phyloP scores from a whole-genome alignment of 75 land plant genomes.

The Picea glauca region DNA sequence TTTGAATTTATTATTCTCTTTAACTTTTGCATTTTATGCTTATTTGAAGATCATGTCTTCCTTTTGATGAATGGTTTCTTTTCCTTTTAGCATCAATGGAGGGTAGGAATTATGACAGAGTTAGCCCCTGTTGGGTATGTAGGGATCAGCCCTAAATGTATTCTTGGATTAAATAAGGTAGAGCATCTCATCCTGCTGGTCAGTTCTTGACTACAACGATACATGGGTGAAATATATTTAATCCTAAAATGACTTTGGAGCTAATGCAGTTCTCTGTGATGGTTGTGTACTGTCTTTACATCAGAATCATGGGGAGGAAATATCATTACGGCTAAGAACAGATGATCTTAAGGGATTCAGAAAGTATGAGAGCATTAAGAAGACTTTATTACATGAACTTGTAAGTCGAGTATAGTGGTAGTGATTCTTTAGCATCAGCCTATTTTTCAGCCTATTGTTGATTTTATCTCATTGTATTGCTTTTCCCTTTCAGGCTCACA shows the following conservation, averaged over 20 bases:
- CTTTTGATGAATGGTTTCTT: conserved; percentile 7
- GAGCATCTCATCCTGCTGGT: background rate
- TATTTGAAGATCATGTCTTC: background rate
- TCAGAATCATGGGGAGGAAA: conserved; percentile 96
- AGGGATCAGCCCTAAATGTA: conserved; percentile 87
- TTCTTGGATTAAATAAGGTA: conserved; percentile 96
- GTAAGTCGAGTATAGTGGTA: conserved; percentile 38
- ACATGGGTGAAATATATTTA: background rate
- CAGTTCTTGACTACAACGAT: background rate
- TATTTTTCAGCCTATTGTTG: background rate
- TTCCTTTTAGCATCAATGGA: conserved; percentile 75
- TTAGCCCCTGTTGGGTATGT: conserved; percentile 98
- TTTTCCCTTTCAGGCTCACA: conserved; percentile 74
- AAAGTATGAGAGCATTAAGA: conserved; percentile 92
- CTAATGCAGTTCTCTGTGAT: background rate
- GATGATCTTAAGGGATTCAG: conserved; percentile 97
- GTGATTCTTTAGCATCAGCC: background rate
- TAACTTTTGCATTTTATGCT: conserved; percentile 4
- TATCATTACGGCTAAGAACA: conserved; percentile 90
- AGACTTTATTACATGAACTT: conserved; percentile 91
- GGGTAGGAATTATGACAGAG: conserved; percentile 94
- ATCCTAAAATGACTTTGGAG: too few species aligned
- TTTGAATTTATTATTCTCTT: conserved; percentile 4
- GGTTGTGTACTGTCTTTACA: background rate
- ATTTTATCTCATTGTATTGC: background rate